phyloP scores from a whole-genome alignment of 2,329 filamentous ascomycete genomes.

The Ophiosphaerella korrae region DNA sequence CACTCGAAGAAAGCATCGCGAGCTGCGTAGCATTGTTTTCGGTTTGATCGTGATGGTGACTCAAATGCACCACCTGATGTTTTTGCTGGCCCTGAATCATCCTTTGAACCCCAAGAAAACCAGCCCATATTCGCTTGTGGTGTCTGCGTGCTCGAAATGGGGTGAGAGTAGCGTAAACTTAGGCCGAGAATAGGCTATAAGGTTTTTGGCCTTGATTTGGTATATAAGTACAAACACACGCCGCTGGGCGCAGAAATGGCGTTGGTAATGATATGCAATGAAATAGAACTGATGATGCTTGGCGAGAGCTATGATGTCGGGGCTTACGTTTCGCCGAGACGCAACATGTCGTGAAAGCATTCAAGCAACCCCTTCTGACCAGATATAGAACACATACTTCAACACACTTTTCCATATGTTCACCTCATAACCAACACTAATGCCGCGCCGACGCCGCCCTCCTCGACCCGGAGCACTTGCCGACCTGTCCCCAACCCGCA shows the following conservation, averaged over 20 bases:
- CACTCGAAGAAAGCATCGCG: conserved; percentile 89
- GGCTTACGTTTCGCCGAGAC: conserved; percentile 23
- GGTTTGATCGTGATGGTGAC: conserved; percentile 83
- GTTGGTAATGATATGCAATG: conserved; percentile 3
- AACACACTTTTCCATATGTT: conserved; percentile 20
- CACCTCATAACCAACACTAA: conserved; percentile 39
- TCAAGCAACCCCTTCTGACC: conserved; percentile 22
- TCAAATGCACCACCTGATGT: conserved; percentile 63
- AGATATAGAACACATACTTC: conserved; percentile 1
- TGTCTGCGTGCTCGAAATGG: conserved; percentile 7
- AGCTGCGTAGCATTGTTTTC: conserved; percentile 85
- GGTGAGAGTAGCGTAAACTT: conserved; percentile 10
- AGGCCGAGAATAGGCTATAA: conserved; percentile 12
- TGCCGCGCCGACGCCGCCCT: conserved; percentile 64
- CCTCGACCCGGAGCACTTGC: conserved; percentile 69
- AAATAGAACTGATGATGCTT: conserved; percentile 21
- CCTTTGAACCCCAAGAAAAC: conserved; percentile 51
- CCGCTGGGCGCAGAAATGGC: neutral
- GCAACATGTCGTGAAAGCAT: conserved; percentile 12
- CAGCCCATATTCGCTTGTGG: conserved; percentile 56
- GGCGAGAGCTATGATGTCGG: conserved; percentile 29
- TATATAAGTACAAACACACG: neutral
- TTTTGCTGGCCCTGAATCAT: conserved; percentile 45
- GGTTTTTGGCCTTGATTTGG: neutral
- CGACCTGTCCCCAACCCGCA: conserved; percentile 69